phyloP scores from a whole-genome alignment of 306 rosid species.

The Adenanthera pavonina region DNA sequence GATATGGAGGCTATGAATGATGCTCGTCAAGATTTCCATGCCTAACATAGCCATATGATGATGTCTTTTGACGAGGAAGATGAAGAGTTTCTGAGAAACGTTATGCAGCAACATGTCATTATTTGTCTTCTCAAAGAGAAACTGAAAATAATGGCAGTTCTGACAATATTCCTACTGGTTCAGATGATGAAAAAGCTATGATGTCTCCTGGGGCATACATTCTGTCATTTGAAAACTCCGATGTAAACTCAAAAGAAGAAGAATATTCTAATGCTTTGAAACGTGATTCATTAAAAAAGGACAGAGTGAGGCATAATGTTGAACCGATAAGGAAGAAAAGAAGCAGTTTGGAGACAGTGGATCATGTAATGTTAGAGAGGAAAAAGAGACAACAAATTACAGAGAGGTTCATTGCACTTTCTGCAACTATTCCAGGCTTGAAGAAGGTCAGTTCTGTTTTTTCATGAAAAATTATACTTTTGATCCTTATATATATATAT shows the following conservation, averaged over 20 bases:
- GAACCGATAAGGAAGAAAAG: too few species aligned
- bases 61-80: conserved; percentile 6
- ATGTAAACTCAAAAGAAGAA: background rate
- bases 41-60: background rate
- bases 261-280: background rate
- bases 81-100: conserved; percentile 36
- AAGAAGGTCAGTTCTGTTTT: background rate
- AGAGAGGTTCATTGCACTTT: too few species aligned
- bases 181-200: background rate
- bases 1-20: conserved; percentile 27
- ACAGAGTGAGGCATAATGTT: too few species aligned
- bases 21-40: background rate
- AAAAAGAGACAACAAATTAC: background rate
- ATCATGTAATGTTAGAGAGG: background rate
- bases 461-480: background rate
- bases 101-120: conserved; percentile 5
- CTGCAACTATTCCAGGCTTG: too few species aligned
- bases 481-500: too few species aligned
- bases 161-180: too few species aligned
- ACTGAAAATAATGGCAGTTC: background rate
- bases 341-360: background rate
- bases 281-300: background rate
- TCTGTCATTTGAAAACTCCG: conserved; percentile 34
- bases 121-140: conserved; percentile 31
- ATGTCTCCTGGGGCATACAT: conserved; percentile 35